These are phyloP conservation scores for Candida xyloterini DNA, from an alignment of 805 yeast species.

Conservation along the genomic window DNA sequence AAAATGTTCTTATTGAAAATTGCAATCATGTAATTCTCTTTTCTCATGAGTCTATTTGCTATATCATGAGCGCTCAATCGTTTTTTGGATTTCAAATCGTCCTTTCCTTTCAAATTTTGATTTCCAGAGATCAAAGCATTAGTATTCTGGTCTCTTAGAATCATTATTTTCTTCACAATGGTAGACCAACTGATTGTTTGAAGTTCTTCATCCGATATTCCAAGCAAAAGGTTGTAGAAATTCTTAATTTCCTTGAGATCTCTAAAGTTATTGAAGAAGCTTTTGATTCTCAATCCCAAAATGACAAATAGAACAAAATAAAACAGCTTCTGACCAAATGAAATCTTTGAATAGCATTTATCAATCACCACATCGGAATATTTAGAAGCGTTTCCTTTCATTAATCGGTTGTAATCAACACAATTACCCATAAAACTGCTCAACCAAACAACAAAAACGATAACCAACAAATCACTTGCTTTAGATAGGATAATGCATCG, in stretches of 20 bases:
- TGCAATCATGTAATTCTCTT: slow-evolving; percentile 91
- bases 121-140: slow-evolving; percentile 61
- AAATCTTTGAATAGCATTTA: slow-evolving; percentile 45
- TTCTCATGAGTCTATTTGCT: slow-evolving; percentile 94
- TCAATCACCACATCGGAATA: slow-evolving; percentile 42
- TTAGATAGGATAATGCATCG: slow-evolving; percentile 70
- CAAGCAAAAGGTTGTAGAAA: slow-evolving; percentile 70
- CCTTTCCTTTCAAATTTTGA: slow-evolving; percentile 30
- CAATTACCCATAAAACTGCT: slow-evolving; percentile 81
- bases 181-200: slow-evolving; percentile 93
- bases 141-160: slow-evolving; percentile 77
- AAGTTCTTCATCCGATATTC: slow-evolving; percentile 73
- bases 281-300: slow-evolving; percentile 49
- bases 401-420: slow-evolving; percentile 50
- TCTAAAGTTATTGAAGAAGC: slow-evolving; percentile 58
- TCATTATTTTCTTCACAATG: slow-evolving; percentile 72
- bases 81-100: slow-evolving; percentile 65
- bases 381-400: slow-evolving; percentile 33
- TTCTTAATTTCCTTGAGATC: slow-evolving; percentile 70
- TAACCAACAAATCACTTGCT: slow-evolving; percentile 63
- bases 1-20: slow-evolving; percentile 75
- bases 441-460: slow-evolving; percentile 76
- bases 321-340: slow-evolving; percentile 53
- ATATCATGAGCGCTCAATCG: slow-evolving; percentile 89
- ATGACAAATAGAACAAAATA: slow-evolving; percentile 60